phyloP scores from a whole-genome alignment of 176 grass and related monocot genomes.

The Stipa capillata region DNA sequence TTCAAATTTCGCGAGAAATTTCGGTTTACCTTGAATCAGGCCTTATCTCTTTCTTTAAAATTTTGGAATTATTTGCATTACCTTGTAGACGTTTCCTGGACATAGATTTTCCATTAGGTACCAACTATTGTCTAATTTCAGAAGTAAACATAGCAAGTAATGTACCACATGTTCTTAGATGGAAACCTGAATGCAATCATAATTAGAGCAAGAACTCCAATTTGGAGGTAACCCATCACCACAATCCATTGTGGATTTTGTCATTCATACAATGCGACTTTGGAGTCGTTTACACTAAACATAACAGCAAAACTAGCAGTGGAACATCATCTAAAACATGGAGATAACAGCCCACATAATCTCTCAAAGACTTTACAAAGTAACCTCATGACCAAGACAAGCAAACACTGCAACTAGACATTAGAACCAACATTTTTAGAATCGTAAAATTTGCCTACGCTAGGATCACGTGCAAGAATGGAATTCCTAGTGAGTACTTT shows the following conservation, averaged over 20 bases:
- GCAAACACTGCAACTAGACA: too few relatives aligned
- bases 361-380: too few relatives aligned
- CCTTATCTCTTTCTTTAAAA: background rate
- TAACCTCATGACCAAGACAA: too few relatives aligned
- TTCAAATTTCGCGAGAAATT: background rate
- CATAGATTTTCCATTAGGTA: background rate
- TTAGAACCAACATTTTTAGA: too few relatives aligned
- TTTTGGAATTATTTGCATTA: background rate
- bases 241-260: slow-evolving; percentile 79
- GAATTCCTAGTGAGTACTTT: too few relatives aligned
- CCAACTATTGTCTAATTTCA: background rate
- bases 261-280: too few relatives aligned
- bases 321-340: too few relatives aligned
- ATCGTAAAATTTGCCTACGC: too few relatives aligned
- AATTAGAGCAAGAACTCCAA: slow-evolving; percentile 63
- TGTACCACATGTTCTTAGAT: background rate
- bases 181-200: slow-evolving; percentile 75
- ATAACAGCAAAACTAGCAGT: too few relatives aligned
- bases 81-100: background rate
- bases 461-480: too few relatives aligned
- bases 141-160: background rate
- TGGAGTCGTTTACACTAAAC: too few relatives aligned
- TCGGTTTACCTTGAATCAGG: background rate
- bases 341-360: too few relatives aligned
- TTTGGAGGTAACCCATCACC: slow-evolving; percentile 74